phyloP scores from a whole-genome alignment of 345 rosid species.

The Eutrema yunnanense region DNA sequence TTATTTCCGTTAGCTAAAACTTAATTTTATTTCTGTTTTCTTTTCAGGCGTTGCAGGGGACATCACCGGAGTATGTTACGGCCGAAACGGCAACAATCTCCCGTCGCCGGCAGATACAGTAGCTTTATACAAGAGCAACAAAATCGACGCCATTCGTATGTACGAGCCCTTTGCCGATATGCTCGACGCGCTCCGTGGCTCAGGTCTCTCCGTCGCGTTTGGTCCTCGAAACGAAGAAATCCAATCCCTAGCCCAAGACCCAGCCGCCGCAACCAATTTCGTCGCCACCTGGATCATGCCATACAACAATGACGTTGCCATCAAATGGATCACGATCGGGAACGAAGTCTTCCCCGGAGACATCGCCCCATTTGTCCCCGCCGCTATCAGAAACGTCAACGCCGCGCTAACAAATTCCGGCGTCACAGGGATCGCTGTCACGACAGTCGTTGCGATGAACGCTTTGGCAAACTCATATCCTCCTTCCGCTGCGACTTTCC shows the following conservation, averaged over 20 bases:
- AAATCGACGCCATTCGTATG: constrained; percentile 24
- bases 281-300: constrained; percentile 16
- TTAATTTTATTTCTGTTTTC: neutral
- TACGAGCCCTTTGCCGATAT: constrained; percentile 32
- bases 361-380: neutral
- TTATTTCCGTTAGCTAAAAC: neutral
- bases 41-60: constrained; percentile 1
- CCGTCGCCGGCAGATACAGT: constrained; percentile 34
- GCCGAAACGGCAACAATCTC: constrained; percentile 35
- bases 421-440: constrained; percentile 17
- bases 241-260: constrained; percentile 12
- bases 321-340: constrained; percentile 34
- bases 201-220: constrained; percentile 19
- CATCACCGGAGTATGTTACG: constrained; percentile 34
- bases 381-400: constrained; percentile 28
- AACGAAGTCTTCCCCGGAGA: constrained; percentile 35
- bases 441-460: constrained; percentile 14
- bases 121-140: constrained; percentile 21
- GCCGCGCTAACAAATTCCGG: neutral
- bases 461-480: constrained; percentile 29
- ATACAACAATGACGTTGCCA: constrained; percentile 3
- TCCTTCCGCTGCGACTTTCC: constrained; percentile 30
- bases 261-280: constrained; percentile 21
- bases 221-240: constrained; percentile 32
- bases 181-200: constrained; percentile 26